phyloP scores from a whole-genome alignment of 2,329 filamentous ascomycete genomes.

The Ceratocystis harringtonii region DNA sequence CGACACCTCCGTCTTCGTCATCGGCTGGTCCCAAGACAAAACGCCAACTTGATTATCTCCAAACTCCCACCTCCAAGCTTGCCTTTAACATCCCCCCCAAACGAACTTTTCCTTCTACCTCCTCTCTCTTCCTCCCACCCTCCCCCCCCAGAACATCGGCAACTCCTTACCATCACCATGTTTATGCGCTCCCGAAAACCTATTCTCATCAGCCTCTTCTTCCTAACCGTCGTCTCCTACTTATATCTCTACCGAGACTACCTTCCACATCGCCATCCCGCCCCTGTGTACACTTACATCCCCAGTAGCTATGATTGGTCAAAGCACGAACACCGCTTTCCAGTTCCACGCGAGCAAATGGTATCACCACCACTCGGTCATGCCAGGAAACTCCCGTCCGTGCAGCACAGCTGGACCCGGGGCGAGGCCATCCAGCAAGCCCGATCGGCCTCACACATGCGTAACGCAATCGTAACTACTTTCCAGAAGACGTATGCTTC shows the following conservation, averaged over 20 bases:
- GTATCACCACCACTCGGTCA: constrained; percentile 15
- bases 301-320: constrained; percentile 20
- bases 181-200: constrained; percentile 20
- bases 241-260: constrained; percentile 35
- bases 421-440: constrained; percentile 12
- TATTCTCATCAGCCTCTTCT: constrained; percentile 31
- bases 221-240: constrained; percentile 50
- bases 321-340: constrained; percentile 17
- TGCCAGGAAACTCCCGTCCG: not conserved
- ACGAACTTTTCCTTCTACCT: too few relatives aligned
- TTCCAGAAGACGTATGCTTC: constrained; percentile 43
- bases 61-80: too few relatives aligned
- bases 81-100: too few relatives aligned
- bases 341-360: constrained; percentile 18
- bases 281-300: constrained; percentile 7
- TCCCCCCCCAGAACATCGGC: not conserved
- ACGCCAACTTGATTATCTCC: too few relatives aligned
- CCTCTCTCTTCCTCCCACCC: not conserved
- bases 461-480: constrained; percentile 32
- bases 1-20: too few relatives aligned
- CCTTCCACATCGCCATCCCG: not conserved
- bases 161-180: not conserved
- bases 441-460: constrained; percentile 20
- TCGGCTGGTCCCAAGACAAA: too few relatives aligned
- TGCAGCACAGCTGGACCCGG: constrained; percentile 11